A percentile compares a stretch with the other conserved stretches of the same genome.
phyloP scores from a whole-genome alignment of 441 rosid species.

The Gossypium gossypioides region DNA sequence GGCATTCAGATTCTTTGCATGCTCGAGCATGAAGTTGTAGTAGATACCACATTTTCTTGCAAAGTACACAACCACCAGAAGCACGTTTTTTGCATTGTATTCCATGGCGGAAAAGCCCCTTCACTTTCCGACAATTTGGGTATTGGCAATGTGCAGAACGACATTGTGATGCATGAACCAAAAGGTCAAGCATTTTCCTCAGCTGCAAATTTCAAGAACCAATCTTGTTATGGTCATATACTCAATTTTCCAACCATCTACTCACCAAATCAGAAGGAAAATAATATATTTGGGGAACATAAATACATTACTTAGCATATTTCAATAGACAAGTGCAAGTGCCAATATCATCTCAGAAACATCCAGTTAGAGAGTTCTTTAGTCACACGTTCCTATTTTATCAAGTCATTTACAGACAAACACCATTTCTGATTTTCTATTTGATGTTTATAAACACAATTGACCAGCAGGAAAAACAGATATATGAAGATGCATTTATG shows the following conservation, averaged over 20 bases:
- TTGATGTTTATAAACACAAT: neutral
- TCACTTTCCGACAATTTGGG: conserved; percentile 96
- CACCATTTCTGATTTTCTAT: neutral
- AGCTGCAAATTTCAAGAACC: conserved; percentile 51
- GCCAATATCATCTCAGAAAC: neutral
- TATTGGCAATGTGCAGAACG: conserved; percentile 83
- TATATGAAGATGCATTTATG: neutral
- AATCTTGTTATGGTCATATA: neutral
- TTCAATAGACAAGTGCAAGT: neutral
- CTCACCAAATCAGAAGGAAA: conserved; percentile 1
- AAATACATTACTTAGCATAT: neutral
- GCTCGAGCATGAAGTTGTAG: conserved; percentile 98
- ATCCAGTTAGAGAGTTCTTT: neutral
- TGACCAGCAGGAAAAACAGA: neutral
- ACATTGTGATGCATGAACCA: conserved; percentile 96
- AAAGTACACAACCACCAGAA: conserved; percentile 88
- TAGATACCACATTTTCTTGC: conserved; percentile 99
- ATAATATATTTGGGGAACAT: neutral
- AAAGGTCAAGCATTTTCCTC: conserved; percentile 96
- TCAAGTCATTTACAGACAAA: neutral
- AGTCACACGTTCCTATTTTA: neutral
- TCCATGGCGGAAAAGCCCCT: conserved; percentile 94
- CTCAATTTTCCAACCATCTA: neutral
- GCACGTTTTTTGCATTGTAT: conserved; percentile 85
- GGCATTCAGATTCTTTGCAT: conserved; percentile 92